Percentiles rank a stretch among this genome's conserved stretches.
Conservation (phyloP, 1,284 basidiomycete species). For the Somion occarium region DNA sequence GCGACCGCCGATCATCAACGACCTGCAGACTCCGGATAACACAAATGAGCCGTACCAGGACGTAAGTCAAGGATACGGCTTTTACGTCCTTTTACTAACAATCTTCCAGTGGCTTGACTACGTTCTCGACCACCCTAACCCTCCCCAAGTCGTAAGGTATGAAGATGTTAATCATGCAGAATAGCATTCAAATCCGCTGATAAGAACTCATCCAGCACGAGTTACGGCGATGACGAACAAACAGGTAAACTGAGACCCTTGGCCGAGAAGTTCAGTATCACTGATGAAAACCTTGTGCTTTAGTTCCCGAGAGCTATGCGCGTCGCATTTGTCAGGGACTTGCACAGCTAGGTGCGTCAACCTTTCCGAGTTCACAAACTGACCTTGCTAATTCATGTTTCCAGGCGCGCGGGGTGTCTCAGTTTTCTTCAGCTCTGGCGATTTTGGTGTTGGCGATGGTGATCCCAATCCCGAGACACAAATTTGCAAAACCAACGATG, state of each 20-base stretch:
- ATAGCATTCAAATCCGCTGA: neutral
- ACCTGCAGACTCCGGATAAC: constrained; percentile 33
- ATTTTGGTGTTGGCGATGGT: constrained; percentile 66
- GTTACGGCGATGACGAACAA: constrained; percentile 68
- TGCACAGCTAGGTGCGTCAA: constrained; percentile 55
- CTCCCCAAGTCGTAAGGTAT: constrained; percentile 50
- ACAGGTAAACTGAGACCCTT: constrained; percentile 35
- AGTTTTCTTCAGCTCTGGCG: constrained; percentile 61
- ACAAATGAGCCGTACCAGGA: constrained; percentile 64
- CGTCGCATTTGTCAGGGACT: constrained; percentile 57
- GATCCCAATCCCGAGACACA: constrained; percentile 43
- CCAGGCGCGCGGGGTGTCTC: constrained; percentile 55
- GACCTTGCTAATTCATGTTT: constrained; percentile 9
- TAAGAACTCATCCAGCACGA: constrained; percentile 29
- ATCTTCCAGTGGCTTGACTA: constrained; percentile 54
- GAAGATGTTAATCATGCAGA: neutral
- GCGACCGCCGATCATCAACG: constrained; percentile 54
- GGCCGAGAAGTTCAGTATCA: too few species aligned
- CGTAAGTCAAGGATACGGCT: constrained; percentile 28
- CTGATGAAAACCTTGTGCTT: neutral
- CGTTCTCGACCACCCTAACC: constrained; percentile 26
- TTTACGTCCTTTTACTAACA: too few species aligned
- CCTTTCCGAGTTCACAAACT: too few species aligned
- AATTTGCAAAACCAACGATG: constrained; percentile 57
- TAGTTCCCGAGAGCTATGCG: constrained; percentile 61